Evolutionary conservation across 208 protist species (phyloP), one percentile per base, ranked within the genome.

Genomic region (Leishmania braziliensis): DNA sequence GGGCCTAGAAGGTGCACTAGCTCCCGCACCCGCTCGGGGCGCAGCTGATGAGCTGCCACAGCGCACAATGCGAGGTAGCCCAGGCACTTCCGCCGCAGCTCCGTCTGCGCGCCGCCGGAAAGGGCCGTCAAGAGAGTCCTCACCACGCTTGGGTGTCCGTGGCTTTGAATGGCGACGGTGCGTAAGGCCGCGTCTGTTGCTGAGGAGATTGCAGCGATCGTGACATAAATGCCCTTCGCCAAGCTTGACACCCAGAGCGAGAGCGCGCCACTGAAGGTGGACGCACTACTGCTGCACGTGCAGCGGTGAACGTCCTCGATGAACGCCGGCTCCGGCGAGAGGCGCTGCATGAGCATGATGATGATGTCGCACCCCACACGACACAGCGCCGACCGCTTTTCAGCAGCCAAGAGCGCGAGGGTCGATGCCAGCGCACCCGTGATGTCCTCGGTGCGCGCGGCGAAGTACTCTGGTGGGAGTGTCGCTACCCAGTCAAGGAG

Each of bases 371-470:
- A 97, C 23, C 88, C 92, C 3, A 88, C 75, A 1, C 92, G 92
- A 79, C 94, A 97, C 46, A 97, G 86, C 2, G 91, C 88, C 8
- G 92, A 96, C 6, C 94, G 90, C 84, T 95, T 95, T 75, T 97
- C 94, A 29, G 68, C 75, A 0, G 84, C 83, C 26, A 94, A 90
- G 26, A 86, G 84, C n/a, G 68, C 36, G 70, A 97, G 78, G 16
- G 87, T 79, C 16, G 73, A 75, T 6, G 80, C 43, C n/a, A 95
- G 58, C 5, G 75, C 53, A 16, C 68, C 75, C 9, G 88, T 63
- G 33, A 93, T 73, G 0, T 26, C 56, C 65, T 75, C 70, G 1
- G 88, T 74, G 50, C 89, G 76, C 36, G 51, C 48, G 6, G 79
- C 43, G 69, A 92, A 91, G 73, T 82, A 77, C 29, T 90, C 83